Conservation (phyloP, 1,284 basidiomycete genomes). For the Ganoderma multipileum region DNA sequence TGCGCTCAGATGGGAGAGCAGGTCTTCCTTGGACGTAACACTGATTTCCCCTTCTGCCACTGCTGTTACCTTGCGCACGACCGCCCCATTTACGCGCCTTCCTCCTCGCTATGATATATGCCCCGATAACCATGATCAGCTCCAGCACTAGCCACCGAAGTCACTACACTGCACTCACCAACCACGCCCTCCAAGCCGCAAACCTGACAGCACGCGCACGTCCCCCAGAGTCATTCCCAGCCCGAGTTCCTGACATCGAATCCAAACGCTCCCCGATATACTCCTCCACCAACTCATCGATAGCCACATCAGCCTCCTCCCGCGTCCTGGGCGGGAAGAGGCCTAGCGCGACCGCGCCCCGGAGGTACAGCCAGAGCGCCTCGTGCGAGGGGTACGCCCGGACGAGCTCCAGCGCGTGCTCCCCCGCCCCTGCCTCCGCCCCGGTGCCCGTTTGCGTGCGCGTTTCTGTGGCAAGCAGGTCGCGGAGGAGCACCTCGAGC, state of each 20-base stretch:
- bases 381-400: constrained; percentile 59
- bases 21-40: background rate
- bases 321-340: background rate
- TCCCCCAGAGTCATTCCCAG: background rate
- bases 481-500: constrained; percentile 11
- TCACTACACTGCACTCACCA: constrained; percentile 7
- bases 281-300: constrained; percentile 5
- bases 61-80: constrained; percentile 1
- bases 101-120: background rate
- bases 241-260: background rate
- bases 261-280: constrained; percentile 10
- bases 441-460: background rate
- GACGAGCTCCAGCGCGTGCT: constrained; percentile 56
- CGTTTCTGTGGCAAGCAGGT: background rate
- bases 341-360: constrained; percentile 35
- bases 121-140: background rate
- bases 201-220: constrained; percentile 11
- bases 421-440: background rate
- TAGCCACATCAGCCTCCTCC: background rate
- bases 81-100: background rate
- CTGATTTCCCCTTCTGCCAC: background rate
- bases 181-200: constrained; percentile 20
- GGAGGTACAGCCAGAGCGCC: constrained; percentile 66
- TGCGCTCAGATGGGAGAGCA: background rate
- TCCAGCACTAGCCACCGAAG: background rate